A percentile compares a stretch with the other conserved stretches of the same genome.
Conservation (phyloP, 2,329 filamentous ascomycete genomes). For the Cyphellophora attinorum region DNA sequence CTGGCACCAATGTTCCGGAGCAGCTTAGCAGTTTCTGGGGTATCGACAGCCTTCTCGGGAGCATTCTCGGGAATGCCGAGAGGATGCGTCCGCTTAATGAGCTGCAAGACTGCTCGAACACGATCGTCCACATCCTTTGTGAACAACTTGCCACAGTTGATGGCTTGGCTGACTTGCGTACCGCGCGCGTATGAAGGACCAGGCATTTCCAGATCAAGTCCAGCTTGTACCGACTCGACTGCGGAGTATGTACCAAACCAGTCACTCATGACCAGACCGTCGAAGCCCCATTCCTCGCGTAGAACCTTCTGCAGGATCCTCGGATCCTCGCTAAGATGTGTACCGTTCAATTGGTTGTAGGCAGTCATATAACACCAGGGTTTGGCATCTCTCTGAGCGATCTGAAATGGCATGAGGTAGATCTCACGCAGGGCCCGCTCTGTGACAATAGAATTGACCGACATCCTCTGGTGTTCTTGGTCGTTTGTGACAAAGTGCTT, state of each 20-base stretch:
- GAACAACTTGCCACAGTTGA: constrained; percentile 47
- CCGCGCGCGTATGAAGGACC: constrained; percentile 35
- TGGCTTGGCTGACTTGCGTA: constrained; percentile 30
- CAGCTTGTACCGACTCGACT: constrained; percentile 34
- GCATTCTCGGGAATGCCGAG: constrained; percentile 47
- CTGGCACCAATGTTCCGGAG: constrained; percentile 59
- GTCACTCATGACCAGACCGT: constrained; percentile 37
- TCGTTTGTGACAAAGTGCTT: constrained; percentile 52
- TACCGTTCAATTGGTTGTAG: constrained; percentile 49
- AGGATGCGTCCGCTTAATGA: constrained; percentile 49
- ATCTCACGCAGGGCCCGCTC: constrained; percentile 52
- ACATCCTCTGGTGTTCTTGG: constrained; percentile 35
- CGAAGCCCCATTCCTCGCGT: constrained; percentile 37
- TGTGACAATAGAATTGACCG: constrained; percentile 32
- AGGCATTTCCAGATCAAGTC: constrained; percentile 39
- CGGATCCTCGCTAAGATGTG: constrained; percentile 34
- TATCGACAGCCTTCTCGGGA: constrained; percentile 46
- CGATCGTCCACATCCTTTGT: constrained; percentile 48
- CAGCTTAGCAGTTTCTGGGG: constrained; percentile 52
- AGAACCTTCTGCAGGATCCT: constrained; percentile 32
- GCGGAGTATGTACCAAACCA: constrained; percentile 40
- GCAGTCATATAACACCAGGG: constrained; percentile 50
- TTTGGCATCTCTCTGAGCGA: constrained; percentile 47
- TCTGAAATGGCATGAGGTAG: constrained; percentile 55
- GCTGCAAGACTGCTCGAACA: constrained; percentile 47